Base-by-base conservation (phyloP, 345 rosid species). In the Gynandropsis gynandra region DNA sequence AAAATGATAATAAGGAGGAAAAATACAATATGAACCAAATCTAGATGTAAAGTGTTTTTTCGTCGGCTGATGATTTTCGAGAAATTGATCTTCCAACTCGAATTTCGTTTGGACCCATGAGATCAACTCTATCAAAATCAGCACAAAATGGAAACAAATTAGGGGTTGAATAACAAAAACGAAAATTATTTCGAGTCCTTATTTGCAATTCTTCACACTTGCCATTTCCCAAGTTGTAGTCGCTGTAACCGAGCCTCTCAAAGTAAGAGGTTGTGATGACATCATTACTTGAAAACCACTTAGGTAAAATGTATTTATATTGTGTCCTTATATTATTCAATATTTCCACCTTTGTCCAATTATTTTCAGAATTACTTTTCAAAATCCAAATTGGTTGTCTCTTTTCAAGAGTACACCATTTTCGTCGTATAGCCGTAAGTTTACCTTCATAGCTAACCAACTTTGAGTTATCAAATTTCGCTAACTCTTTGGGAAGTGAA, bases 371-470 rank as follows among this genome's bases (percentile, higher is more conserved):
- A 35, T 8, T 12, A 0, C 6, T 42, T 8, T 51, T 37, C 9
- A 60, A 11, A 6, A 50, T 57, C 64, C 50, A 42, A 5, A 50
- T n/a, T n/a, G 15, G 1, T 60, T 13, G 20, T 3, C 3, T 19
- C n/a, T 12, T 40, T 31, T 9, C 34, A n/a, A n/a, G n/a, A n/a
- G n/a, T n/a, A n/a, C 16, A 14, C 24, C 36, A 19, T 0, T 8
- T 42, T 17, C 24, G 34, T 10, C 17, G 14, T 5, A 50, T 12
- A 4, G 51, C 9, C 19, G 50, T 50, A 10, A 60, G 55, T 36
- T 50, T 60, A 10, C 64, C 57, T 60, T 50, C 50, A 36, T 60
- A 60, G 27, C 13, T 50, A 1, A 42, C 64, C 56, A 60, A 39
- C n/a, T n/a, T n/a, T n/a, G n/a, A 13, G 8, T 1, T 19, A 37